These are phyloP conservation scores for Arthrobotrys sphaeroides DNA, from an alignment of 2,329 filamentous ascomycete genomes.

Conservation along the genomic window DNA sequence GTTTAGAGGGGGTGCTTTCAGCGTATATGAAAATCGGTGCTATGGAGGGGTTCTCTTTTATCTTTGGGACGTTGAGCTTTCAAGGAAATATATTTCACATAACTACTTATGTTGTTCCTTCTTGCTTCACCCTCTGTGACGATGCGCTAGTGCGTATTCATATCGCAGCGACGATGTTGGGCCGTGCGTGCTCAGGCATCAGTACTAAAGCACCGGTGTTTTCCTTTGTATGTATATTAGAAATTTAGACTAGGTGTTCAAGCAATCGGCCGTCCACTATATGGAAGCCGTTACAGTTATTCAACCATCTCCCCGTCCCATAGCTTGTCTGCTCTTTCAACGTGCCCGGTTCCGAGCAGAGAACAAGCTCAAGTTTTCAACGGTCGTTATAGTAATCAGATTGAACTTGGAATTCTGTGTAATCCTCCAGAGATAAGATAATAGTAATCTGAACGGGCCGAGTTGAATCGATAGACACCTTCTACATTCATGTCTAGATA, in stretches of 20 bases:
- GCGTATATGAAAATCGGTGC: constrained; percentile 3
- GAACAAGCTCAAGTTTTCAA: no score
- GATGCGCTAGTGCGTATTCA: neutral
- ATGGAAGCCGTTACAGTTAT: no score
- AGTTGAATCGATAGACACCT: no score
- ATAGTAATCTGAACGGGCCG: no score
- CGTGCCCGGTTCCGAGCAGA: no score
- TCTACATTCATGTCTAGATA: no score
- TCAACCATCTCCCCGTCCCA: no score
- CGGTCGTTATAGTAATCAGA: no score
- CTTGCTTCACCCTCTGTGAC: neutral
- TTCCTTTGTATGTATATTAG: constrained; percentile 28
- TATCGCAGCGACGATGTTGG: neutral
- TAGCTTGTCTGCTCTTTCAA: no score
- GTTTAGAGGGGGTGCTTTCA: constrained; percentile 23
- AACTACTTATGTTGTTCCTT: constrained; percentile 4
- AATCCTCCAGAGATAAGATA: no score
- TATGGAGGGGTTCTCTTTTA: constrained; percentile 3
- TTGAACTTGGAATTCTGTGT: no score
- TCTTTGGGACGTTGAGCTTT: neutral
- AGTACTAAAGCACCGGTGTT: neutral
- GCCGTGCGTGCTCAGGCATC: neutral
- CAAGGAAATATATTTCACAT: neutral
- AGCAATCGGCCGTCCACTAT: neutral
- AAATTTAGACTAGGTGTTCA: neutral